Evolutionary conservation across 805 yeast species (phyloP).

Genomic region (Pichia pseudocactophila): DNA sequence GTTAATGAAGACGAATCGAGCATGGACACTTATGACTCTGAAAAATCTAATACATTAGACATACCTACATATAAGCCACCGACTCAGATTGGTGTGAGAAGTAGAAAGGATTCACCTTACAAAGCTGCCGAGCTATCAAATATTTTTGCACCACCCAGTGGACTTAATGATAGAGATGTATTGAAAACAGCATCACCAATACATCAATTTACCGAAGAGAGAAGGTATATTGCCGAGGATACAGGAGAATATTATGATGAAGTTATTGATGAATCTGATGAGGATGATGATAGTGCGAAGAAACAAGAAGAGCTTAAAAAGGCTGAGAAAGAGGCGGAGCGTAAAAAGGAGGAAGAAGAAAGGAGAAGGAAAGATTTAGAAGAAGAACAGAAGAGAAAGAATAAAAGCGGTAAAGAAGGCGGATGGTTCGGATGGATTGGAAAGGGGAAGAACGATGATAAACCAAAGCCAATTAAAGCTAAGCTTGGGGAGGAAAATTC

Average conservation of each 20-base stretch:
- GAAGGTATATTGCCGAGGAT: slow-evolving; percentile 23
- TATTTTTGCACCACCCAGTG: slow-evolving; percentile 24
- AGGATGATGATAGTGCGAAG: slow-evolving; percentile 33
- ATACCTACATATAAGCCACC: slow-evolving; percentile 4
- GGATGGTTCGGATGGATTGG: slow-evolving; percentile 58
- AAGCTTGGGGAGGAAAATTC: slow-evolving; percentile 73
- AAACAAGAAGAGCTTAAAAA: slow-evolving; percentile 21
- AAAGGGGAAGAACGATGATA: slow-evolving; percentile 40
- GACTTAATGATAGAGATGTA: neutral
- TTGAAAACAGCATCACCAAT: slow-evolving; percentile 17
- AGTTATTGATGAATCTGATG: slow-evolving; percentile 26
- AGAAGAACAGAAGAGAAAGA: slow-evolving; percentile 13
- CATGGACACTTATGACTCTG: too few relatives aligned
- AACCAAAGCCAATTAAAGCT: slow-evolving; percentile 72
- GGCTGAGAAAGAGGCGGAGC: slow-evolving; percentile 39
- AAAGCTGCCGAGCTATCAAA: slow-evolving; percentile 12
- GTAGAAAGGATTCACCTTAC: neutral
- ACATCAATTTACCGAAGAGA: slow-evolving; percentile 19
- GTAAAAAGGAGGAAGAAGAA: slow-evolving; percentile 20
- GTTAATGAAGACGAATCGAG: too few relatives aligned
- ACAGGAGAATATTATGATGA: slow-evolving; percentile 26
- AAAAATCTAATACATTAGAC: neutral
- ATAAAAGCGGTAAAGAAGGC: slow-evolving; percentile 14
- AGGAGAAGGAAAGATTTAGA: slow-evolving; percentile 29
- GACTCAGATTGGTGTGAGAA: slow-evolving; percentile 1